These are phyloP conservation scores for Aspergillus hiratsukae DNA, from an alignment of 2,329 filamentous ascomycete genomes.

Conservation along the genomic window DNA sequence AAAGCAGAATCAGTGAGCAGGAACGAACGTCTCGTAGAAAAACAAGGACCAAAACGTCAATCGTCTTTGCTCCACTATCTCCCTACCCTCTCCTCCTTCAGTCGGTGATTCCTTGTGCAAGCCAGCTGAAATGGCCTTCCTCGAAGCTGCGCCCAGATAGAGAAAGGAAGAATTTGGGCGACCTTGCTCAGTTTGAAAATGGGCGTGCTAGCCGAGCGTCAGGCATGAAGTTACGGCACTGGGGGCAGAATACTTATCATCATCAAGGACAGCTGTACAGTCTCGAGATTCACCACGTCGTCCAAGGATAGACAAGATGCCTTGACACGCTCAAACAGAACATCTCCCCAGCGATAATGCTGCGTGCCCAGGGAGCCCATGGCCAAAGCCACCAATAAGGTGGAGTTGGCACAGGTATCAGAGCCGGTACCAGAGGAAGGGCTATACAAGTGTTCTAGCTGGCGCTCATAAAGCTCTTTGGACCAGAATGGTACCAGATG, in stretches of 20 bases:
- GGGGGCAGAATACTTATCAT: slow-evolving; percentile 39
- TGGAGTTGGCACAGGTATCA: slow-evolving; percentile 35
- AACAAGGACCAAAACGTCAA: slow-evolving; percentile 40
- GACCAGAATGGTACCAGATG: slow-evolving; percentile 34
- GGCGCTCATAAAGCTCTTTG: slow-evolving; percentile 32
- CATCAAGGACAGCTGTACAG: slow-evolving; percentile 40
- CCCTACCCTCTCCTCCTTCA: slow-evolving; percentile 26
- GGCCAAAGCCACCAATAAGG: slow-evolving; percentile 37
- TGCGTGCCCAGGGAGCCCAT: slow-evolving; percentile 37
- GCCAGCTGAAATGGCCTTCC: slow-evolving; percentile 43
- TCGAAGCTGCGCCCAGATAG: slow-evolving; percentile 36
- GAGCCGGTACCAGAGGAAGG: slow-evolving; percentile 26
- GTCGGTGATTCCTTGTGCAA: slow-evolving; percentile 40
- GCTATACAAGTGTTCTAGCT: slow-evolving; percentile 34
- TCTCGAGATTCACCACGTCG: slow-evolving; percentile 44
- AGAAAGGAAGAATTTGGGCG: slow-evolving; percentile 43
- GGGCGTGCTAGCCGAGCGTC: slow-evolving; percentile 28
- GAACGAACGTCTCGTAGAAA: slow-evolving; percentile 41
- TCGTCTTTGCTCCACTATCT: slow-evolving; percentile 35
- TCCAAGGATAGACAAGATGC: slow-evolving; percentile 35
- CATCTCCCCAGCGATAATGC: slow-evolving; percentile 38
- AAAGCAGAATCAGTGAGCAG: not conserved
- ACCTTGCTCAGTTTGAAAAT: slow-evolving; percentile 43
- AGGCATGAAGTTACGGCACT: not conserved
- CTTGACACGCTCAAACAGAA: slow-evolving; percentile 43